Base-by-base conservation (phyloP, 2,329 filamentous ascomycete genomes). In the Claviceps sp. region DNA sequence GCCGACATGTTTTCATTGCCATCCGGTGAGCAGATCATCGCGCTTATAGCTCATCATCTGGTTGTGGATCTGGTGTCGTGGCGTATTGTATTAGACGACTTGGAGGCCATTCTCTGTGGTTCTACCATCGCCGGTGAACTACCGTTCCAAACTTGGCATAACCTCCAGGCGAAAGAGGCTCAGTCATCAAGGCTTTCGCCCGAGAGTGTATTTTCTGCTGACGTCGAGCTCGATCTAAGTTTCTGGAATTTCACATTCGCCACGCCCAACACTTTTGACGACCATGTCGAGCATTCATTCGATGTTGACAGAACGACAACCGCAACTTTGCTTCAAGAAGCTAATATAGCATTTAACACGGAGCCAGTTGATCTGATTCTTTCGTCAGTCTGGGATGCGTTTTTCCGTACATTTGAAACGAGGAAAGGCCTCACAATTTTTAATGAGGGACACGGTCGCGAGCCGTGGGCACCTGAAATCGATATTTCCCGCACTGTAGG, bases 21-120 rank as follows among this genome's bases (percentile, higher is more conserved):
- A 17, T 23, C 52, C 1, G 51, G 51, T 3, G 36, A 56, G 16
- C 64, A 65, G 34, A 44, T 58, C 1, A 44, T 68, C 0, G 67
- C 62, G 4, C 46, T 71, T 6, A 57, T 62, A 6, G 63, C 60
- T 4, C 67, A 70, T n/a, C 68, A 70, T 52, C 57, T 70, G 0
- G 63, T 68, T 3, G 64, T 74, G 14, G 71, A 74, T 47, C 56
- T 74, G 3, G 69, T 74, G 1, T 71, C 70, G 0, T 75, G 72
- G 72, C 62, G 69, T 5, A 62, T 71, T 5, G 59, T 75, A 2
- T 57, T 73, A 0, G 65, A 69, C 36, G 71, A 75, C 47, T 59
- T 75, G 0, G 71, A 74, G 52, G 60, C 62, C 4, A 53, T 69
- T 0, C 57, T 74, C 5, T 58, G 64, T 7, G 56, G 38, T 20